Evolutionary conservation across 2,329 filamentous ascomycete genomes (phyloP).

Genomic region (Scedosporium minutisporum): DNA sequence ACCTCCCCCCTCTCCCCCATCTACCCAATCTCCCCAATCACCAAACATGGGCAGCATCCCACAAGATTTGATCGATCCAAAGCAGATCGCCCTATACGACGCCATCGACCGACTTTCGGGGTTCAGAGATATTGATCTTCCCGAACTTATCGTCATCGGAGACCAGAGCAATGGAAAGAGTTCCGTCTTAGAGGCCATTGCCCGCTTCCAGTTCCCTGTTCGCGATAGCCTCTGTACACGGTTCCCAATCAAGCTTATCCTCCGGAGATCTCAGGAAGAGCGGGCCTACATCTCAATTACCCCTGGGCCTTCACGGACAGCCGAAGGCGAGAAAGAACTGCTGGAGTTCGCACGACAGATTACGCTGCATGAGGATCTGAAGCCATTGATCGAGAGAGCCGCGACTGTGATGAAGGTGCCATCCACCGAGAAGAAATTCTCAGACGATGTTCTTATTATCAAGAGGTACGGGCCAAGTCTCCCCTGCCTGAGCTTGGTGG

Average conservation of each 20-base stretch:
- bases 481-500: neutral
- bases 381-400: neutral
- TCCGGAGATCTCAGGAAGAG: neutral
- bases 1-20: neutral
- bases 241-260: neutral
- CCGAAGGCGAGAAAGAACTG: neutral
- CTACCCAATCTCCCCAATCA: neutral
- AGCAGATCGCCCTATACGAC: neutral
- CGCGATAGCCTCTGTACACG: neutral
- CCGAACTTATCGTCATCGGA: neutral
- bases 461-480: neutral
- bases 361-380: neutral
- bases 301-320: neutral
- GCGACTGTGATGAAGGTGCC: neutral
- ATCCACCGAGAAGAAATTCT: neutral
- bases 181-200: neutral
- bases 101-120: neutral
- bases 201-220: neutral
- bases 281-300: neutral
- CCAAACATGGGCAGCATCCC: neutral
- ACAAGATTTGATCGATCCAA: neutral
- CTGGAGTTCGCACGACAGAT: neutral
- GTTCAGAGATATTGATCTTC: neutral
- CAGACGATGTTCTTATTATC: neutral
- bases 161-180: neutral